Base-by-base conservation (phyloP, 2,329 filamentous ascomycete genomes). In the Trichoderma sp. region DNA sequence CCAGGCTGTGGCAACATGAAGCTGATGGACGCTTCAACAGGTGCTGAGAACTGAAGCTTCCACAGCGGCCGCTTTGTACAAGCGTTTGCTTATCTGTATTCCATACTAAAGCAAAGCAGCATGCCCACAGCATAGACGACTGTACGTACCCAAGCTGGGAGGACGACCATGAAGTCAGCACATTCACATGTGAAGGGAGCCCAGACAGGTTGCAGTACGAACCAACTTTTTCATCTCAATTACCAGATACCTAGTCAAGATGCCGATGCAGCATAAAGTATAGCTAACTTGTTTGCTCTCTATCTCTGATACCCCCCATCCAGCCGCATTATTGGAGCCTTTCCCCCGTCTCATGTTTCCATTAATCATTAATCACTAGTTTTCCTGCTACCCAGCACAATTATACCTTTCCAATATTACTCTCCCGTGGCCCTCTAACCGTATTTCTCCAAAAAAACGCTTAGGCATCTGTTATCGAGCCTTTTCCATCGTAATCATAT, bases 291-390 rank as follows among this genome's bases (percentile, higher is more conserved):
- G 37, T 34, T n/a, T 67, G 39, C 64, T 29, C 32, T 67, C 64
- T 53, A 67, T 67, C 34, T 48, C 32, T 67, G 54, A 35, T 35
- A 22, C 53, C 22, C 27, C 50, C 37, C 12, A 35, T 61, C 32
- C 27, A 35, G 52, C 25, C 27, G 52, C 25, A 34, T 6, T 42
- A 39, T 32, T 53, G 29, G 39, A 57, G 52, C 61, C 27, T 56
- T 39, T 35, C n/a, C 35, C 64, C 54, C 45, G 54, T 61, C 48
- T 34, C 64, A 61, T 54, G 45, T 59, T 34, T 67, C 64, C 64
- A 67, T 67, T 67, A 67, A 67, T 67, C 64, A 67, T 67, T 67
- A 67, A 67, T 54, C 35, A 61, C 45, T 61, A 39, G 22, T 50
- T 67, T 52, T 60, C 64, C 64, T 59, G 39, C 56, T 60, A 42